Evolutionary conservation across 805 yeast species (phyloP), one percentile per base, ranked within the genome.

Genomic region (Tetrapisispora iriomotensis): DNA sequence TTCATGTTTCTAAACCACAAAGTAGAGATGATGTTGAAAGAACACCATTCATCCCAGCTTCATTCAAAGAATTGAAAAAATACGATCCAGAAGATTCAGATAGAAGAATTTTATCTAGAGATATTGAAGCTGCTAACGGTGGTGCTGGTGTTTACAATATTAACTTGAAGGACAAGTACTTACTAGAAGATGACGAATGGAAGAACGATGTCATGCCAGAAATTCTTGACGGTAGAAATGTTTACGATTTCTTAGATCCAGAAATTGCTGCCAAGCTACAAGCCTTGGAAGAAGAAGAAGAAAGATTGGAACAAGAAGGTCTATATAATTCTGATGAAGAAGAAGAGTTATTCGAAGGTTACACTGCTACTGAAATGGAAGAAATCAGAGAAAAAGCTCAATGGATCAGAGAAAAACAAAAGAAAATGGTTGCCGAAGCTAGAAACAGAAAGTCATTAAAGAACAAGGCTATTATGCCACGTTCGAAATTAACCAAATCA

Each of bases 81-180:
- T 87, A 82, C 59, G 92, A 85, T 63, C 61, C 71, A 18, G 72
- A 72, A 49, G 96, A 86, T 64, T 92, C 95, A 48, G 72, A 82
- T 56, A 78, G 95, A 62, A 75, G 87, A 59, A 71, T 56, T 49
- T 73, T 92, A 54, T 87, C 94, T 29, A 75, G 85, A 56, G 97
- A 92, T 59, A 70, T 87, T 46, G 98, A 92, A 68, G 81, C 74
- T 36, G 96, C 82, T 61, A 85, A 92, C 55, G 98, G 98, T 60
- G 98, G 98, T 60, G 96, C 98, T 32, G 98, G 98, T 72, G 98
- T 92, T 26, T 92, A 68, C 72, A 92, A 87, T 68, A 76, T 92
- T 59, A 87, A 92, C 68, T 71, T 92, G 67, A 85, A 87, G 62
- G 97, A 90, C 58, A 82, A 80, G 56, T 92, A 94, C 65, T 51